Evolutionary conservation across 2,329 filamentous ascomycete species (phyloP).

Genomic region (Neurospora crassa): DNA sequence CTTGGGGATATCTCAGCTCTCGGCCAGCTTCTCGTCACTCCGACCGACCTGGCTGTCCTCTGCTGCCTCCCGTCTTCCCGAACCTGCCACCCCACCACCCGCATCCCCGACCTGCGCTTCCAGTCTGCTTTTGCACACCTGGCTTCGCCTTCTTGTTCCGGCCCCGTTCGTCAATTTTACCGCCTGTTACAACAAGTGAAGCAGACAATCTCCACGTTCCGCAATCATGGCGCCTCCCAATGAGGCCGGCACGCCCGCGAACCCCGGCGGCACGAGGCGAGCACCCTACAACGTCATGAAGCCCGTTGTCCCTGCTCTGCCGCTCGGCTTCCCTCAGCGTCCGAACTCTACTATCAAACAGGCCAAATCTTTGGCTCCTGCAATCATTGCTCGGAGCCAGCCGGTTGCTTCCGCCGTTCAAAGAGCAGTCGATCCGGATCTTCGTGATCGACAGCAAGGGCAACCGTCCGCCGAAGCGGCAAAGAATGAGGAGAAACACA

Average conservation of each 20-base stretch:
- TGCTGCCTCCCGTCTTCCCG: not conserved
- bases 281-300: constrained; percentile 6
- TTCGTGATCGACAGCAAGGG: not conserved
- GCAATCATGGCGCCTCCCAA: constrained; percentile 17
- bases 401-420: not conserved
- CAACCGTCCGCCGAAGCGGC: not conserved
- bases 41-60: not conserved
- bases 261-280: constrained; percentile 8
- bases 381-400: not conserved
- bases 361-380: constrained; percentile 1
- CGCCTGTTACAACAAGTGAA: not conserved
- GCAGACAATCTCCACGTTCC: not conserved
- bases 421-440: not conserved
- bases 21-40: constrained; percentile 1
- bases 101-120: not conserved
- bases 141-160: not conserved
- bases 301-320: constrained; percentile 18
- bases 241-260: constrained; percentile 15
- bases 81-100: not conserved
- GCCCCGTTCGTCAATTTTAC: not conserved
- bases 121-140: not conserved
- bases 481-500: not conserved
- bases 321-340: constrained; percentile 18
- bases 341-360: constrained; percentile 7
- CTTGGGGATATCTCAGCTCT: not conserved